Conservation (phyloP, 2,329 filamentous ascomycete species). For the Pseudogymnoascus sp. region DNA sequence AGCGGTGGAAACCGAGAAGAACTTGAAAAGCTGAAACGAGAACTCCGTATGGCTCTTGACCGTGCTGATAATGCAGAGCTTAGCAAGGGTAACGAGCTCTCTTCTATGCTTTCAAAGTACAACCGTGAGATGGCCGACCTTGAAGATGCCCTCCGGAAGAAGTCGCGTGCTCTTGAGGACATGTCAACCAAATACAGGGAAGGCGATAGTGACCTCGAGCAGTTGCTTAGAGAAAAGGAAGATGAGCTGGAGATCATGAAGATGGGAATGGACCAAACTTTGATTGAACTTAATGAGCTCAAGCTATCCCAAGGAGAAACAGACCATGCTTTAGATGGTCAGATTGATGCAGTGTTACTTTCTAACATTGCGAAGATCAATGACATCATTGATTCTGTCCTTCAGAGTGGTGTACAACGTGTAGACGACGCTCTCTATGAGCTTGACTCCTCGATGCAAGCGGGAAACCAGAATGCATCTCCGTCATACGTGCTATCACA, state of each 20-base stretch:
- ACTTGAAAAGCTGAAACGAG: slow-evolving; percentile 86
- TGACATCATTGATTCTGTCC: slow-evolving; percentile 92
- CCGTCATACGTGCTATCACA: slow-evolving; percentile 92
- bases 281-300: slow-evolving; percentile 86
- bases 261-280: slow-evolving; percentile 91
- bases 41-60: slow-evolving; percentile 86
- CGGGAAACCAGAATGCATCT: slow-evolving; percentile 95
- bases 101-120: slow-evolving; percentile 88
- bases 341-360: slow-evolving; percentile 83
- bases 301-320: slow-evolving; percentile 67
- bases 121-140: slow-evolving; percentile 96
- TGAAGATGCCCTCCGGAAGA: slow-evolving; percentile 83
- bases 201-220: slow-evolving; percentile 78
- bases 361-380: slow-evolving; percentile 89
- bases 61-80: slow-evolving; percentile 87
- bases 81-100: slow-evolving; percentile 90
- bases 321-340: slow-evolving; percentile 76
- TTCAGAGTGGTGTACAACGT: slow-evolving; percentile 85
- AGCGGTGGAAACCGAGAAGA: slow-evolving; percentile 85
- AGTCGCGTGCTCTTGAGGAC: slow-evolving; percentile 81
- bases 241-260: slow-evolving; percentile 98
- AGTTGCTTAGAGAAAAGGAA: slow-evolving; percentile 84
- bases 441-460: slow-evolving; percentile 95
- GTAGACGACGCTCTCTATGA: slow-evolving; percentile 97
- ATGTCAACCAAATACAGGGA: slow-evolving; percentile 70